These are phyloP conservation scores for Pseudopithomyces maydicus DNA, from an alignment of 2,329 filamentous ascomycete species.

Conservation along the genomic window DNA sequence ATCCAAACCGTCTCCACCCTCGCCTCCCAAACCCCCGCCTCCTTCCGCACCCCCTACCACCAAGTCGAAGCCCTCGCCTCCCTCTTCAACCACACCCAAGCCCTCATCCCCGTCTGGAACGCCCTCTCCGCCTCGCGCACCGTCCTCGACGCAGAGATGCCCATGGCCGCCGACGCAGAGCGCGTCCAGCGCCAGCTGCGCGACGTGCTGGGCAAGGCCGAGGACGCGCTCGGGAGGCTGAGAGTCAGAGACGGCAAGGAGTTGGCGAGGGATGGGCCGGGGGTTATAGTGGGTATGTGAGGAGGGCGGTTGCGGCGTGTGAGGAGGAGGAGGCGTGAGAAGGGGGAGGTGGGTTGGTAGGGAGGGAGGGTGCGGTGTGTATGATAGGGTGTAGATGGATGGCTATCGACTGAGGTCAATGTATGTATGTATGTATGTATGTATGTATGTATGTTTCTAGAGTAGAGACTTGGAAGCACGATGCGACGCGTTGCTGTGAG, in stretches of 20 bases:
- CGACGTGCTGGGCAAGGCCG: background rate
- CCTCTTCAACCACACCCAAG: conserved; percentile 27
- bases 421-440: too few species aligned
- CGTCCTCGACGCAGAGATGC: conserved; percentile 46
- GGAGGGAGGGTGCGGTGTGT: background rate
- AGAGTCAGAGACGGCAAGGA: background rate
- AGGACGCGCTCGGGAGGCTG: background rate
- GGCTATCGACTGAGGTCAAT: too few species aligned
- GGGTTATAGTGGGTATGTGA: conserved; percentile 18
- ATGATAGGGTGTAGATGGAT: background rate
- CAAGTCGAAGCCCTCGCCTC: conserved; percentile 7
- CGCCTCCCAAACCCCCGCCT: conserved; percentile 10
- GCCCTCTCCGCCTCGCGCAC: conserved; percentile 50
- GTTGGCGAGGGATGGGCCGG: background rate
- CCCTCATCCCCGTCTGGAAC: conserved; percentile 48
- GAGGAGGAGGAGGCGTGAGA: background rate
- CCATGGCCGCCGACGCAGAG: conserved; percentile 27
- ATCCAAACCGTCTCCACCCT: conserved; percentile 11
- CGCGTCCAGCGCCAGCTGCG: conserved; percentile 15
- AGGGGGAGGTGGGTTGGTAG: background rate
- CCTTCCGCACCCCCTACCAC: conserved; percentile 8
- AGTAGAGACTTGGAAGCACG: too few species aligned
- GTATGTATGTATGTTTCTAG: too few species aligned
- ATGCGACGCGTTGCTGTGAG: too few species aligned
- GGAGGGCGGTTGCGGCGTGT: background rate